Percentiles rank a stretch among this genome's conserved stretches.
Evolutionary conservation across 768 basidiomycete species (phyloP).

Genomic region (Lyophyllum shimeji): DNA sequence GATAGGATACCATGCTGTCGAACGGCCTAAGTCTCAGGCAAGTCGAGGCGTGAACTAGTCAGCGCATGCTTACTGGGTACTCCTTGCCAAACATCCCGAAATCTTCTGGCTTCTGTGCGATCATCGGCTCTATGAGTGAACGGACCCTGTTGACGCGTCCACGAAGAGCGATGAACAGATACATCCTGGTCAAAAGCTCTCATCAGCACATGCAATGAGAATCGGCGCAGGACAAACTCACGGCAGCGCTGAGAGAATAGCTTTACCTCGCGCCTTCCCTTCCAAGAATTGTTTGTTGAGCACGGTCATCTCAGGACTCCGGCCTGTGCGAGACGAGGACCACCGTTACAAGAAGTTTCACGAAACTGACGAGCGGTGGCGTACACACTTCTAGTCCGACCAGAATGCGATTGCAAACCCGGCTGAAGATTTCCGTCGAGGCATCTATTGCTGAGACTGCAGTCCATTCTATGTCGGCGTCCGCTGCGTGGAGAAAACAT

Average conservation of each 20-base stretch:
- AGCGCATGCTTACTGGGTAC: not conserved
- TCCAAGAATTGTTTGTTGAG: conserved; percentile 1
- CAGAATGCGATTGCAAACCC: conserved; percentile 11
- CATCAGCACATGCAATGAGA: not conserved
- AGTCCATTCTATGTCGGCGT: conserved; percentile 6
- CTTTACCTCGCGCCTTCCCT: not conserved
- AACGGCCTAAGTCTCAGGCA: too few species aligned
- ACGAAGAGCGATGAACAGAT: not conserved
- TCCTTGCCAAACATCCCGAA: not conserved
- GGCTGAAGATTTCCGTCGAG: conserved; percentile 12
- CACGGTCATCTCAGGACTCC: not conserved
- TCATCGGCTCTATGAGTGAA: not conserved
- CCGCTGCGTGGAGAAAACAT: not conserved
- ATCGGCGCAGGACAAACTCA: not conserved
- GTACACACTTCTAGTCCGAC: conserved; percentile 11
- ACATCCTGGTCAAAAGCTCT: not conserved
- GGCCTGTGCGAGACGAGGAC: conserved; percentile 1
- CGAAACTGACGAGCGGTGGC: not conserved
- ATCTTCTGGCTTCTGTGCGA: conserved; percentile 1
- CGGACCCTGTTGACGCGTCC: conserved; percentile 2
- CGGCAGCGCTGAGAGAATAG: not conserved
- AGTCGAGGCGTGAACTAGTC: not conserved
- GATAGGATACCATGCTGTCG: conserved; percentile 6
- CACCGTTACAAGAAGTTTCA: too few species aligned
- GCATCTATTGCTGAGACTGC: conserved; percentile 2